Evolutionary conservation across 139 green algal species (phyloP).

Genomic region (Chlorella sorokiniana): DNA sequence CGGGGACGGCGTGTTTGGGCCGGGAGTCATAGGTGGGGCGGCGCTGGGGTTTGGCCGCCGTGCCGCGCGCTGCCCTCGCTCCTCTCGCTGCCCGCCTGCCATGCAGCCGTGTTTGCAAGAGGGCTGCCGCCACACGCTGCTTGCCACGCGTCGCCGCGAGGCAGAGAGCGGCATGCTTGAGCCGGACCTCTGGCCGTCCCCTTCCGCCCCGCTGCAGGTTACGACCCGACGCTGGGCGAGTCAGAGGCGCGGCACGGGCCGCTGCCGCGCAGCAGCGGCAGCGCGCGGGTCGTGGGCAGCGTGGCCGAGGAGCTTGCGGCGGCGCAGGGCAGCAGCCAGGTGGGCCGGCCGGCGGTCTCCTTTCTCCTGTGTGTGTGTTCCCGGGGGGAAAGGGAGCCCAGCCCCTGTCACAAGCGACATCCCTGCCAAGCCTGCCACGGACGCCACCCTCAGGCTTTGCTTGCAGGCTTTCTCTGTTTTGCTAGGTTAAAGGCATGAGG

Average conservation of each 20-base stretch:
- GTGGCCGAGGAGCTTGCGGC: conserved; percentile 47
- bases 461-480: not conserved
- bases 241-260: conserved; percentile 13
- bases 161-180: not conserved
- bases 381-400: conserved; percentile 16
- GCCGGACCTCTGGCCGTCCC: not conserved
- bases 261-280: not conserved
- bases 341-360: conserved; percentile 78
- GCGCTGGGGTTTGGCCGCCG: too few species aligned
- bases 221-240: conserved; percentile 47
- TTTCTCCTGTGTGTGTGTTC: conserved; percentile 82
- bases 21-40: conserved; percentile 32
- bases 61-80: too few species aligned
- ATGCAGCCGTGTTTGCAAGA: too few species aligned
- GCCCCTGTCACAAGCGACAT: too few species aligned
- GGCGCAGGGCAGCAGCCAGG: conserved; percentile 56
- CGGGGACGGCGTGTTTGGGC: conserved; percentile 34
- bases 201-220: not conserved
- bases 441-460: too few species aligned
- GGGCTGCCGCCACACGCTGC: too few species aligned
- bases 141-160: too few species aligned
- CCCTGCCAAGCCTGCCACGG: too few species aligned
- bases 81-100: not conserved
- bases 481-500: not conserved
- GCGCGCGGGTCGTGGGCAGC: conserved; percentile 9